phyloP scores from a whole-genome alignment of 2,329 filamentous ascomycete species.

The Penicillium hesseltinei region DNA sequence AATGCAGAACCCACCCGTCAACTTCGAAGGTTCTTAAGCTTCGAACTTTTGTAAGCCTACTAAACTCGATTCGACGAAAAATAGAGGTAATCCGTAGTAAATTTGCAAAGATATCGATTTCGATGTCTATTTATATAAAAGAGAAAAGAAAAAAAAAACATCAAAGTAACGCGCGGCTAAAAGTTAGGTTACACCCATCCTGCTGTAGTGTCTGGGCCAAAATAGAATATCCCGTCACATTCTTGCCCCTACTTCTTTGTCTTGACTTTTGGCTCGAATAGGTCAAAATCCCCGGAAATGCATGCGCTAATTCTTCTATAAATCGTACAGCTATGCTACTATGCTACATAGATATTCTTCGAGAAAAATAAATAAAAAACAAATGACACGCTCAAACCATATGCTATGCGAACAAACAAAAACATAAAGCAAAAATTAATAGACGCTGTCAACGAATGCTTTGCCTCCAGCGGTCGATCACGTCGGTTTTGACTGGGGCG shows the following conservation, averaged over 20 bases:
- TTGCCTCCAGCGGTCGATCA: conserved; percentile 61
- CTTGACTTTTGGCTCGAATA: background rate
- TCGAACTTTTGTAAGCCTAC: background rate
- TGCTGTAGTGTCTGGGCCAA: background rate
- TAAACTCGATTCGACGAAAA: background rate
- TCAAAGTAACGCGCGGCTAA: conserved; percentile 8
- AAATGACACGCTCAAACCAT: conserved; percentile 15
- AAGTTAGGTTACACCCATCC: conserved; percentile 6
- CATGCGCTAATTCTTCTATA: background rate
- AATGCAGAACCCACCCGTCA: conserved; percentile 8
- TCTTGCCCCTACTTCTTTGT: conserved; percentile 1
- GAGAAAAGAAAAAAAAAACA: background rate
- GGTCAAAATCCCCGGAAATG: background rate
- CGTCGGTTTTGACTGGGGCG: conserved; percentile 52
- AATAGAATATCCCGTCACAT: conserved; percentile 6
- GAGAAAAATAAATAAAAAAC: background rate
- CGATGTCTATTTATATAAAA: background rate
- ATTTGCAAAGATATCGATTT: background rate
- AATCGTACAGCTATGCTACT: conserved; percentile 21
- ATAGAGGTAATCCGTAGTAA: background rate
- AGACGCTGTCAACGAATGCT: conserved; percentile 31
- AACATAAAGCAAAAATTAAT: conserved; percentile 5
- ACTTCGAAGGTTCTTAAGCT: background rate
- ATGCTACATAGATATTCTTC: conserved; percentile 23
- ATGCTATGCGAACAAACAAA: conserved; percentile 15